Conservation (phyloP, 129 eudicot genomes). For the Rutidosis leptorrhynchoides region DNA sequence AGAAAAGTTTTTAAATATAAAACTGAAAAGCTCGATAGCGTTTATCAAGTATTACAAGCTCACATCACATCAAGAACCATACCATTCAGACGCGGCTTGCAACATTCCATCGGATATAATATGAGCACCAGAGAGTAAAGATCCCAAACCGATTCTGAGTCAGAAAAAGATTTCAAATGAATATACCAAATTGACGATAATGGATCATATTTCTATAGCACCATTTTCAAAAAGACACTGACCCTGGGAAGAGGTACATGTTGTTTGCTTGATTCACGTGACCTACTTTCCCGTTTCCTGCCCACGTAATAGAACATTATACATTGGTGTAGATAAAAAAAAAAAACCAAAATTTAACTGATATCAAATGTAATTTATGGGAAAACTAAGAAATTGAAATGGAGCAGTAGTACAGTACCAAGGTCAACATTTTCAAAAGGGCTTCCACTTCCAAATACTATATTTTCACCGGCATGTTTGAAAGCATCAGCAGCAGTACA, state of each 20-base stretch:
- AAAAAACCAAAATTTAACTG: no score
- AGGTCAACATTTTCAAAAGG: conserved; percentile 88
- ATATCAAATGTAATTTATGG: background rate
- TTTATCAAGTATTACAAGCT: conserved; percentile 8
- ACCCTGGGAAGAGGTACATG: conserved; percentile 99
- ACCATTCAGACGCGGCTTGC: conserved; percentile 97
- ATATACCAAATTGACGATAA: conserved; percentile 3
- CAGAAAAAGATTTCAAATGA: conserved; percentile 14
- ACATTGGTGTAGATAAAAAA: background rate
- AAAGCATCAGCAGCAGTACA: conserved; percentile 94
- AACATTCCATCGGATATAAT: conserved; percentile 89
- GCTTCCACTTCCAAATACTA: conserved; percentile 97
- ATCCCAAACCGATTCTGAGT: conserved; percentile 90
- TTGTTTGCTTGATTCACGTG: conserved; percentile 99
- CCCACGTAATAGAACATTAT: conserved; percentile 11
- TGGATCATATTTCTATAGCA: background rate
- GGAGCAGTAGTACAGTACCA: conserved; percentile 50
- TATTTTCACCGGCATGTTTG: conserved; percentile 87
- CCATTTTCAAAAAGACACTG: conserved; percentile 27
- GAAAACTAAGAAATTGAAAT: background rate
- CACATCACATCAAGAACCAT: conserved; percentile 26
- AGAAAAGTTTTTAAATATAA: background rate
- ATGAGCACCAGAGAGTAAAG: conserved; percentile 92
- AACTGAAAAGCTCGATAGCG: background rate
- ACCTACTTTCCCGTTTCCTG: conserved; percentile 97